Evolutionary conservation across 306 rosid species (phyloP), one percentile per base, ranked within the genome.

Genomic region (Acmispon strigosus): DNA sequence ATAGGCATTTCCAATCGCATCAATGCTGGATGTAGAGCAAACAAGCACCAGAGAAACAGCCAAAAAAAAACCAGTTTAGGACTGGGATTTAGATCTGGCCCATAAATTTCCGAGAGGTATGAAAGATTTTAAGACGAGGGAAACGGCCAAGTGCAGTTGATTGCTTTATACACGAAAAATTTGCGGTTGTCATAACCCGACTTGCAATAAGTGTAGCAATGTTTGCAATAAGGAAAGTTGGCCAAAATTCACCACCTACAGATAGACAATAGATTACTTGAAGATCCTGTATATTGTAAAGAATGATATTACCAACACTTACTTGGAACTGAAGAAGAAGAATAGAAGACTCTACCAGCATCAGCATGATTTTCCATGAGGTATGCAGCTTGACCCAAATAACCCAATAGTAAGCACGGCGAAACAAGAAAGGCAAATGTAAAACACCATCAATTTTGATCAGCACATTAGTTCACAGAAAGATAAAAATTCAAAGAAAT

Each of bases 311-410:
- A 47, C 17, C 19, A 54, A 62, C 48, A 66, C 86, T 75, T 85
- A 93, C 98, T 82, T 72, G 98, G 98, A 75, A 93, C 84, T 22
- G n/a, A n/a, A n/a, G n/a, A n/a, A n/a, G 97, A 93, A 74, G 85
- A 78, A 80, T 81, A 93, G 78, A 93, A 93, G 56, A 76, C 88
- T 72, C 75, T 89, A 16, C 85, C 89, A 57, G 86, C 88, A 52
- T 57, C 89, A 13, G 29, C 50, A 49, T 80, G 92, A 80, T 93
- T 87, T 48, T 86, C 80, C 86, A 93, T 81, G 34, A 93, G 90
- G 78, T 93, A 93, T 39, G 98, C 98, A 63, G 98, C 98, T 88
- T 93, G 98, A 76, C 98, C 98, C 98, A 93, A 86, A 84, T 93
- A 93, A 61, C 97, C 98, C 98, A 90, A 68, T 54, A 88, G 49